These are phyloP conservation scores for Auriscalpium microsporum DNA, from an alignment of 768 basidiomycete species.

Conservation along the genomic window DNA sequence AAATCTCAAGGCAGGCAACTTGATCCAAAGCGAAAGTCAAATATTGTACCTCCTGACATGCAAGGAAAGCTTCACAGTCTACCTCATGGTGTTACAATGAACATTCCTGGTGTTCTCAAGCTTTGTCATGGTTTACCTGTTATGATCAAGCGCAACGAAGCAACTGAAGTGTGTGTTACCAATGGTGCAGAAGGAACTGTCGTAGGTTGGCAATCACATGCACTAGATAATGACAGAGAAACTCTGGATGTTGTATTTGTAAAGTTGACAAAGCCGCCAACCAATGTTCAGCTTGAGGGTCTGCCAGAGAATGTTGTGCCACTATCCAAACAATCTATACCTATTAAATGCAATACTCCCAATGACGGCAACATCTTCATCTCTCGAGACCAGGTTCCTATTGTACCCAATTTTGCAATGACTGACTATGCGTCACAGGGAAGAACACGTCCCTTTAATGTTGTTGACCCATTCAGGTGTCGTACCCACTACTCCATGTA, in stretches of 20 bases:
- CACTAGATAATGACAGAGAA: neutral
- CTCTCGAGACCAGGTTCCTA: conserved; percentile 8
- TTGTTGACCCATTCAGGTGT: conserved; percentile 10
- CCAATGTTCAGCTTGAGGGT: conserved; percentile 4
- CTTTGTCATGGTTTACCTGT: conserved; percentile 19
- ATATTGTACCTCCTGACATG: neutral
- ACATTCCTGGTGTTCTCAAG: conserved; percentile 14
- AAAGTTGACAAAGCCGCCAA: conserved; percentile 5
- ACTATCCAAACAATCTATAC: neutral
- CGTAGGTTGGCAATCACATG: conserved; percentile 6
- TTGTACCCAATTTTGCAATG: conserved; percentile 19
- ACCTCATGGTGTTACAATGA: conserved; percentile 7
- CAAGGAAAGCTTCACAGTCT: conserved; percentile 18
- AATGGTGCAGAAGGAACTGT: conserved; percentile 19
- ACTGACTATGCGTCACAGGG: conserved; percentile 19
- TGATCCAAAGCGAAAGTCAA: neutral
- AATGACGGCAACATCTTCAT: neutral
- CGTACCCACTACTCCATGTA: conserved; percentile 12
- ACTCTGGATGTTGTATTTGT: conserved; percentile 11
- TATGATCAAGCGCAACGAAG: conserved; percentile 16
- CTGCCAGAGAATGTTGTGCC: conserved; percentile 17
- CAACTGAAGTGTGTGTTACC: conserved; percentile 18
- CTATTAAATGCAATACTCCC: conserved; percentile 4
- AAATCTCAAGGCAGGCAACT: neutral
- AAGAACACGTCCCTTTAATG: conserved; percentile 14